Evolutionary conservation across 2,329 filamentous ascomycete species (phyloP), one percentile per base, ranked within the genome.

Genomic region (Penicillium sp.): DNA sequence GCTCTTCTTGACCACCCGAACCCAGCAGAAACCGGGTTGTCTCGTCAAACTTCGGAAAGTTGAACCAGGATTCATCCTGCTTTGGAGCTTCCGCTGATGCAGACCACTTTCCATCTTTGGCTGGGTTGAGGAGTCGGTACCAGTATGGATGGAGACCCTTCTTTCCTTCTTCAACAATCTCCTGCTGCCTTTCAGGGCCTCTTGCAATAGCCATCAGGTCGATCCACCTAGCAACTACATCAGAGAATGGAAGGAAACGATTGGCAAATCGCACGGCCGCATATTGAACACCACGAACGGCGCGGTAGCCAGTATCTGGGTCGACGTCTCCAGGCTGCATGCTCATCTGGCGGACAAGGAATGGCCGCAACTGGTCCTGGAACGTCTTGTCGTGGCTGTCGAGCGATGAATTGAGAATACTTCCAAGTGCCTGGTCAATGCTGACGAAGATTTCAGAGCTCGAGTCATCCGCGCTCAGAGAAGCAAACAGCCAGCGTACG

Each of bases 181-280:
- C 93, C 56, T 87, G 88, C 43, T 89, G 84, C 68, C 92, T 88
- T 47, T 85, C 82, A 3, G 77, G 72, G 7, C 67, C 68, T 3
- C 81, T 81, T 11, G 86, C 86, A 14, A 94, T 78, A 7, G 92
- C 93, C 46, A 97, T 80, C 14, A 97, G 83, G 69, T 97, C 86
- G 44, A 97, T 89, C 90, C 91, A 97, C 45, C 94, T 84, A 24
- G 86, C 94, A 36, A 88, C 79, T 9, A 90, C 81, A 65, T 96
- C 91, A 18, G 81, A 81, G 63, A 91, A 97, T 1, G 88, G 84
- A 5, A 99, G 78, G 65, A 91, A 96, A 47, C 90, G 83, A 68
- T 97, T 97, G 10, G 91, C 90, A 80, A 93, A 97, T 54, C 94
- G 89, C 7, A 94, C 87, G 22, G 88, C 88, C 18, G 90, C 88